Base-by-base conservation (phyloP, 176 grass and related monocot genomes). In the Hsuehochloa calcarea region DNA sequence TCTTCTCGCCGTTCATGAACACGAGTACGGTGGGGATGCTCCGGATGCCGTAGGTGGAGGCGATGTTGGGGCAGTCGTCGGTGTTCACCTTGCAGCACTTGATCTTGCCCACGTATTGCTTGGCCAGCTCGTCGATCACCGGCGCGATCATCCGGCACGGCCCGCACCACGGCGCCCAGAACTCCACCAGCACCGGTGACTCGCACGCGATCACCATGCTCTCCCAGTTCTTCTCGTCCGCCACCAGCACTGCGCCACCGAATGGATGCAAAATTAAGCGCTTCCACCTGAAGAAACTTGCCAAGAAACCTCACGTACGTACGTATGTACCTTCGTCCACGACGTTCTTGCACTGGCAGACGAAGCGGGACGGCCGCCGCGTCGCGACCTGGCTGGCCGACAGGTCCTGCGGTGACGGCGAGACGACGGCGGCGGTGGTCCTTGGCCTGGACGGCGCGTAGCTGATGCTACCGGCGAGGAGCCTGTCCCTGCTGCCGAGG, bases 121-220 rank as follows among this genome's bases (percentile, higher is more conserved):
- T 94, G 16, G 96, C 96, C 70, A 99, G 84, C 68, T 99, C 96
- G 40, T 93, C 90, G 56, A 96, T 94, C 80, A 96, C 84, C 85
- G 96, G 96, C 38, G 91, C 91, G 46, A 99, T 95, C 96, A 96
- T 96, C 82, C 90, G 68, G 91, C 96, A 99, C 11, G 93, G 96
- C 8, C 96, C 96, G 78, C 96, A 99, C 96, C 96, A 99, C 73
- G 96, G 96, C 31, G 96, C 96, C 96, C 96, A 99, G 81, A 99
- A 99, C 56, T 99, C 96, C 54, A 99, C 96, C 81, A 99, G 88
- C 72, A 96, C 96, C 44, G 96, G 96, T 61, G 88, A 45, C 44
- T 92, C 87, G 78, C 89, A 90, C 40, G 35, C 87, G 2, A 90
- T 68, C 50, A 97, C 95, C 82, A 95, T 25, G 75, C 22, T 81